Base-by-base conservation (phyloP, 352 stramenopile species). In the Pythium biforme region DNA sequence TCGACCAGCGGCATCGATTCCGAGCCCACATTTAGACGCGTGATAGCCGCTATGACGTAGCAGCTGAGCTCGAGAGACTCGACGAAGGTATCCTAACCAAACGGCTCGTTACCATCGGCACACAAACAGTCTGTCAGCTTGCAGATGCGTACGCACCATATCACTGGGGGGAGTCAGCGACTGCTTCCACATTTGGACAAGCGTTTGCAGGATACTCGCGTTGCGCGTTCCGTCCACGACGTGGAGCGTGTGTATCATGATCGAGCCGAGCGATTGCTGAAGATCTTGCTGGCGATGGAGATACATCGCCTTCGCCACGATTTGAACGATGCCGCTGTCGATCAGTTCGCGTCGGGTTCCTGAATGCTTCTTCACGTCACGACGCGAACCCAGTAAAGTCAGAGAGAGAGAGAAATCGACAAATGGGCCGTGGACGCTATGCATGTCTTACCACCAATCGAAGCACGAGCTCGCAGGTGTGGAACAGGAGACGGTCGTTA, bases 51-150 rank as follows among this genome's bases (percentile, higher is more conserved):
- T 19, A 81, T 49, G 1, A 83, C 55, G 60, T 61, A 72, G 31
- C 75, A 79, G 29, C 62, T 73, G 7, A 72, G 19, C 54, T 83
- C 64, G 25, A 83, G 48, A 9, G 72, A 70, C 27, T 79, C 72
- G 4, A 55, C 41, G 19, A 71, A 77, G 14, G 73, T 72, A 26
- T 73, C 64, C 72, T 83, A 26, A 2, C 45, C 7, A 41, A 8
- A 37, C 3, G 31, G 14, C 31, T 37, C 8, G 14, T 37, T 37
- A 37, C 8, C 31, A 11, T 10, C 31, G 31, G n/a, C n/a, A n/a
- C n/a, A n/a, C 31, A 34, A 34, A 49, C 15, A 49, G 17, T 9
- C 43, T 49, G 2, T 25, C 26, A 26, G n/a, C 43, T 37, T 51
- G 15, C 26, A 41, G 4, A 27, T 1, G 15, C 23, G 4, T 6